Evolutionary conservation across 2,329 filamentous ascomycete species (phyloP).

Genomic region (Nemania abortiva): DNA sequence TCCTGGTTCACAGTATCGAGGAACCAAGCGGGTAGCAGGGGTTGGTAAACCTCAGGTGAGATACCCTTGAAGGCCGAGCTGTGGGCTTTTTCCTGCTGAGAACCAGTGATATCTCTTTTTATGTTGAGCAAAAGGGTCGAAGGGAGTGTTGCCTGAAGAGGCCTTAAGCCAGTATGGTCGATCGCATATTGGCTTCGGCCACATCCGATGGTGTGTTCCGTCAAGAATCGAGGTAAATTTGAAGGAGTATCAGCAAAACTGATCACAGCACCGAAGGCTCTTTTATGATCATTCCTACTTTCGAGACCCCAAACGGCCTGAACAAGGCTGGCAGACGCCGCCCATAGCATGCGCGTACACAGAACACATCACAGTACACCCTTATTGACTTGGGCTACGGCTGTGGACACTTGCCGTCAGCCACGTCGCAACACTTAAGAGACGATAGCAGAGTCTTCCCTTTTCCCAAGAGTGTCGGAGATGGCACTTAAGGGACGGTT

Average conservation of each 20-base stretch:
- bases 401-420: constrained; percentile 17
- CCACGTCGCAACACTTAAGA: constrained; percentile 3
- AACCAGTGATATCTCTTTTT: constrained; percentile 41
- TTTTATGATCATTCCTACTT: constrained; percentile 19
- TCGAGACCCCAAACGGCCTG: not conserved
- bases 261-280: not conserved
- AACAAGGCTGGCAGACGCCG: constrained; percentile 9
- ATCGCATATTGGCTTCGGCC: constrained; percentile 36
- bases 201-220: constrained; percentile 27
- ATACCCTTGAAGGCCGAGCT: constrained; percentile 43
- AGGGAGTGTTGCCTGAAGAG: constrained; percentile 45
- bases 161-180: constrained; percentile 19
- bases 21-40: constrained; percentile 42
- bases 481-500: constrained; percentile 14
- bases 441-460: constrained; percentile 24
- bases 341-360: not conserved
- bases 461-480: not conserved
- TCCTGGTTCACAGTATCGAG: constrained; percentile 41
- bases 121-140: constrained; percentile 30
- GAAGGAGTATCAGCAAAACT: constrained; percentile 12
- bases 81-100: constrained; percentile 37
- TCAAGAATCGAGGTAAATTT: not conserved
- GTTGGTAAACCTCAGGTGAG: constrained; percentile 39
- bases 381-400: constrained; percentile 7
- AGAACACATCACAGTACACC: constrained; percentile 1